These are phyloP conservation scores for Corinectria fuckeliana DNA, from an alignment of 2,329 filamentous ascomycete genomes.

Conservation along the genomic window DNA sequence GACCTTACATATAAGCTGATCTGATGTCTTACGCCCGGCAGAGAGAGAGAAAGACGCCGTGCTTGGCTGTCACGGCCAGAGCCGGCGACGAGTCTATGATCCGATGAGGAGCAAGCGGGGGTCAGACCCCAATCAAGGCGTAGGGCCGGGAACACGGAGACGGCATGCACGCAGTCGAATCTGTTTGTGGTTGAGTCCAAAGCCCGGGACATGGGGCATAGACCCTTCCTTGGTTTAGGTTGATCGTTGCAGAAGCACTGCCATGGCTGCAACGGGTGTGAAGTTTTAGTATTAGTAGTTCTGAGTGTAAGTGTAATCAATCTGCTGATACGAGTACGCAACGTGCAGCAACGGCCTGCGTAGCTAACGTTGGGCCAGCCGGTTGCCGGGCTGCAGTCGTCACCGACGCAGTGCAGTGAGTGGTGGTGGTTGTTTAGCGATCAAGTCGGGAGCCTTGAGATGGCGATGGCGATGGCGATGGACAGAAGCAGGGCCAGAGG, in stretches of 20 bases:
- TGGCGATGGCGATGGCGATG: slow-evolving; percentile 1
- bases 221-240: background rate
- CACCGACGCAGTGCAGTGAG: too few species aligned
- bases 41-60: background rate
- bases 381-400: slow-evolving; percentile 4
- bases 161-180: background rate
- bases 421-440: background rate
- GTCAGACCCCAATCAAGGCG: slow-evolving; percentile 2
- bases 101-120: background rate
- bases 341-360: background rate
- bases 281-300: too few species aligned
- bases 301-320: too few species aligned
- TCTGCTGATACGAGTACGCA: slow-evolving; percentile 17
- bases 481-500: background rate
- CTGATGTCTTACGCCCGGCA: background rate
- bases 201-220: background rate
- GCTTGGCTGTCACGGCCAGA: slow-evolving; percentile 9
- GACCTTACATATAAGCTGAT: background rate
- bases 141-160: background rate
- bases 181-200: background rate
- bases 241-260: background rate
- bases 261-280: background rate
- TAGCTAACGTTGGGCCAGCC: background rate
- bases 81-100: slow-evolving; percentile 3
- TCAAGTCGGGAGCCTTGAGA: background rate